Evolutionary conservation across 1,284 basidiomycete genomes (phyloP).

Genomic region (Vanrija pseudolonga): DNA sequence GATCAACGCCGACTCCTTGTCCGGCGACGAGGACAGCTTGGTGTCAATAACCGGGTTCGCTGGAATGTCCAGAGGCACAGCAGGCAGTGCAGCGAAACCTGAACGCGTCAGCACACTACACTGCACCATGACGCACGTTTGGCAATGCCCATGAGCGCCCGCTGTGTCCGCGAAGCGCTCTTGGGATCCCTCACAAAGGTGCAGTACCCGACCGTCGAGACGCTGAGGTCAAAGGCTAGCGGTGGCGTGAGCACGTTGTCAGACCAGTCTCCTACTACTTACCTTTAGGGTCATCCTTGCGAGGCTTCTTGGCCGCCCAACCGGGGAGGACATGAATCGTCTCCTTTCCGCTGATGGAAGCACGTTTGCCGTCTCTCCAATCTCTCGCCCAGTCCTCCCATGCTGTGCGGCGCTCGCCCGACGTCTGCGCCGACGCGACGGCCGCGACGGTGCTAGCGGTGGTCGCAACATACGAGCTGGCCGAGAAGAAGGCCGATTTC

Average conservation of each 20-base stretch:
- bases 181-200: slow-evolving; percentile 61
- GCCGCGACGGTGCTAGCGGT: neutral
- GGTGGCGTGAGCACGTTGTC: neutral
- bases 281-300: slow-evolving; percentile 1
- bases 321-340: slow-evolving; percentile 36
- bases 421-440: slow-evolving; percentile 3
- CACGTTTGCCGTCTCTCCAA: slow-evolving; percentile 3
- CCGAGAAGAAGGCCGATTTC: slow-evolving; percentile 6
- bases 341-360: slow-evolving; percentile 16
- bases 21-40: neutral
- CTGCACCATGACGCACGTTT: slow-evolving; percentile 56
- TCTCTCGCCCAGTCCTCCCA: slow-evolving; percentile 19
- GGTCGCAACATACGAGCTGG: slow-evolving; percentile 6
- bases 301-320: slow-evolving; percentile 34
- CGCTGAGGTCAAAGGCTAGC: slow-evolving; percentile 14
- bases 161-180: slow-evolving; percentile 65
- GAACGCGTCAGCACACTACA: neutral
- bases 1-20: neutral
- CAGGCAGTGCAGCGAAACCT: slow-evolving; percentile 17
- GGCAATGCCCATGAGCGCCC: slow-evolving; percentile 69
- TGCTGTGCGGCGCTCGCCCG: slow-evolving; percentile 21
- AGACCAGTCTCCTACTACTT: neutral
- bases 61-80: neutral
- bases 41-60: neutral
- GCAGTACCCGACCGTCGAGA: slow-evolving; percentile 44